Evolutionary conservation across 2,329 filamentous ascomycete genomes (phyloP).

Genomic region (Amauroascus niger): DNA sequence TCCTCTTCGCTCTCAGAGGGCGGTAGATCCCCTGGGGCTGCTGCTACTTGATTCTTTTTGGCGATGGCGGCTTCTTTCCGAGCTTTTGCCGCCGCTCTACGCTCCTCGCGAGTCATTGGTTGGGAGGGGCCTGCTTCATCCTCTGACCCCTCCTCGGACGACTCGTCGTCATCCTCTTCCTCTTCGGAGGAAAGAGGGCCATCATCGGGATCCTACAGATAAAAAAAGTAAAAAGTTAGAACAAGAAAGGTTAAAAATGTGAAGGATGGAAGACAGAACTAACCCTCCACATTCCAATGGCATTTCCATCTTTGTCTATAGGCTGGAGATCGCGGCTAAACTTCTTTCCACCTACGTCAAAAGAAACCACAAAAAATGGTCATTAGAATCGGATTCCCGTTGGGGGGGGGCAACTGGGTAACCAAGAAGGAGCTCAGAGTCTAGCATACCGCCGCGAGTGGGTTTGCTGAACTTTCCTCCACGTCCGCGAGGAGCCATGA

Average conservation of each 20-base stretch:
- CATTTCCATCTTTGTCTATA: constrained; percentile 78
- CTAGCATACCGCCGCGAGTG: constrained; percentile 67
- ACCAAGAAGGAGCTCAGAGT: not conserved
- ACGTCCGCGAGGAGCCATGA: constrained; percentile 54
- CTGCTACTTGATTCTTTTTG: constrained; percentile 57
- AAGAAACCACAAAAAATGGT: constrained; percentile 8
- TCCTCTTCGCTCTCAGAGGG: constrained; percentile 53
- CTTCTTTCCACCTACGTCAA: constrained; percentile 85
- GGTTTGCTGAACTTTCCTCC: constrained; percentile 93
- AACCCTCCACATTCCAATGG: constrained; percentile 77
- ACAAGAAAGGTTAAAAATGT: not conserved
- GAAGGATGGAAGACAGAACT: not conserved
- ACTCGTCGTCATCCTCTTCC: constrained; percentile 41
- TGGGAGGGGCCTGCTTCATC: constrained; percentile 40
- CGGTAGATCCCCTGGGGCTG: constrained; percentile 78
- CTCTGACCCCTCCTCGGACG: constrained; percentile 38
- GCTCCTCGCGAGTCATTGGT: constrained; percentile 69
- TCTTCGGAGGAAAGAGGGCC: constrained; percentile 42
- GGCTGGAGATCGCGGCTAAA: constrained; percentile 88
- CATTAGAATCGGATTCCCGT: not conserved
- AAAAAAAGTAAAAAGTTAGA: not conserved
- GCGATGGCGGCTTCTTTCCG: constrained; percentile 83
- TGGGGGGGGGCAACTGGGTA: no score
- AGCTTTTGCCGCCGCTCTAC: constrained; percentile 76
- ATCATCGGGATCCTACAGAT: constrained; percentile 33